Percentiles rank a stretch among this genome's conserved stretches.
These are phyloP conservation scores for Catenaria anguillulae DNA, from an alignment of 371 early-diverging fungal species.

Conservation along the genomic window DNA sequence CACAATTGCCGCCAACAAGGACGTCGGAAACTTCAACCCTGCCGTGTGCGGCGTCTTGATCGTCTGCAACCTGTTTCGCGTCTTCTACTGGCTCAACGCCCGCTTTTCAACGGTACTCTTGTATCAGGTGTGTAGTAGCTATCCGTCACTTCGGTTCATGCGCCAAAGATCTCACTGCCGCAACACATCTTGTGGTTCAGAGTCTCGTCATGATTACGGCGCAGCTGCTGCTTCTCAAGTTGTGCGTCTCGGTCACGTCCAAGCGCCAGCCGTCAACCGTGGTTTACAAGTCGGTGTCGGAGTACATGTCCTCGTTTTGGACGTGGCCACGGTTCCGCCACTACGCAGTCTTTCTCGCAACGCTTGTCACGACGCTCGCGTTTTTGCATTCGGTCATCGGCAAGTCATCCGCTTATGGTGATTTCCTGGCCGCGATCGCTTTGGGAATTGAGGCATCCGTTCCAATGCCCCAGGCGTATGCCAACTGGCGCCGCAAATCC, in stretches of 20 bases:
- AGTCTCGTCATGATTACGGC: not conserved
- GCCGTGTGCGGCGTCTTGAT: not conserved
- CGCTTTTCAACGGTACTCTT: not conserved
- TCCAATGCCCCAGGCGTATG: not conserved
- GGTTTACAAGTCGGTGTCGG: not conserved
- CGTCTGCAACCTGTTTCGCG: not conserved
- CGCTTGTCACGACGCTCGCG: not conserved
- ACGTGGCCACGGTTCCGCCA: not conserved
- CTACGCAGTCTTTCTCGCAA: not conserved
- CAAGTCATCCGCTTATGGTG: not conserved
- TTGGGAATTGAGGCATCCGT: constrained; percentile 1
- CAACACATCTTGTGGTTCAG: not conserved
- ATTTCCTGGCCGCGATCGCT: not conserved
- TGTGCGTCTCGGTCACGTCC: not conserved
- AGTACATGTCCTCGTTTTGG: not conserved
- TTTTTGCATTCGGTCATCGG: not conserved
- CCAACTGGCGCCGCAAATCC: not conserved
- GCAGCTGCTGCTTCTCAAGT: not conserved
- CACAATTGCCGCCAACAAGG: not conserved
- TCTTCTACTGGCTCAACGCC: not conserved
- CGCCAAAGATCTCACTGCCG: too few relatives aligned
- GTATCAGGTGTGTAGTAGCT: too few relatives aligned
- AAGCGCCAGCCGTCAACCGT: not conserved
- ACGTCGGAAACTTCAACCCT: not conserved
- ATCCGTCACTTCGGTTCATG: too few relatives aligned